Evolutionary conservation across 2,329 filamentous ascomycete genomes (phyloP).

Genomic region (Colletotrichum camelliae): DNA sequence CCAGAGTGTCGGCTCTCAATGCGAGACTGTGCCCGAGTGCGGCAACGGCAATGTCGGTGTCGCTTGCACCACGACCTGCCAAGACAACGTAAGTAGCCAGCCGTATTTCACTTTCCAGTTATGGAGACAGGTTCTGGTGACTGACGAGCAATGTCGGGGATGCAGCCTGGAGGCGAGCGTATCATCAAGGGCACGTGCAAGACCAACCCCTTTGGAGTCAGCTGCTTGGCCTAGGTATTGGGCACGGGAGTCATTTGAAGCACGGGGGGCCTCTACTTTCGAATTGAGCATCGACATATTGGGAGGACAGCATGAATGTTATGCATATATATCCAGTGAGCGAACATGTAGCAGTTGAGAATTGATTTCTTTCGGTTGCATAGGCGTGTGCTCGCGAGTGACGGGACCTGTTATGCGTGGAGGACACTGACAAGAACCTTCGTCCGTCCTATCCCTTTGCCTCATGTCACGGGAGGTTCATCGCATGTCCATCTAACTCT

Average conservation of each 20-base stretch:
- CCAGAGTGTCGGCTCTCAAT: not conserved
- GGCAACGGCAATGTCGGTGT: not conserved
- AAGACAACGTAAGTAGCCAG: not conserved
- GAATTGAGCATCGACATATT: not conserved
- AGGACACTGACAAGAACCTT: not conserved
- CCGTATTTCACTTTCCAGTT: too few relatives aligned
- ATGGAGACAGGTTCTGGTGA: not conserved
- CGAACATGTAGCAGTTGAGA: not conserved
- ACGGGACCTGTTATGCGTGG: not conserved
- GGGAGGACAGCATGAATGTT: not conserved
- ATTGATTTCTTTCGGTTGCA: not conserved
- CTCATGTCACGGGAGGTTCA: not conserved
- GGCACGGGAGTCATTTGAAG: not conserved
- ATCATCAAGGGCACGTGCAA: not conserved
- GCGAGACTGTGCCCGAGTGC: not conserved
- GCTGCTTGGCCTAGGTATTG: not conserved
- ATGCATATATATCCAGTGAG: not conserved
- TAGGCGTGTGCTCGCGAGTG: not conserved
- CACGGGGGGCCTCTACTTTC: not conserved
- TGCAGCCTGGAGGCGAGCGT: not conserved
- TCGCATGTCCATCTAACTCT: not conserved
- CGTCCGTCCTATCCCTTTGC: not conserved
- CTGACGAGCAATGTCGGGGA: not conserved
- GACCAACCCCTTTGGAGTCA: not conserved
- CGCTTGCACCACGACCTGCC: not conserved